Percentiles rank a stretch among this genome's conserved stretches.
Conservation (phyloP, 192 early-diverging fungal genomes). For the Podila clonocystis region DNA sequence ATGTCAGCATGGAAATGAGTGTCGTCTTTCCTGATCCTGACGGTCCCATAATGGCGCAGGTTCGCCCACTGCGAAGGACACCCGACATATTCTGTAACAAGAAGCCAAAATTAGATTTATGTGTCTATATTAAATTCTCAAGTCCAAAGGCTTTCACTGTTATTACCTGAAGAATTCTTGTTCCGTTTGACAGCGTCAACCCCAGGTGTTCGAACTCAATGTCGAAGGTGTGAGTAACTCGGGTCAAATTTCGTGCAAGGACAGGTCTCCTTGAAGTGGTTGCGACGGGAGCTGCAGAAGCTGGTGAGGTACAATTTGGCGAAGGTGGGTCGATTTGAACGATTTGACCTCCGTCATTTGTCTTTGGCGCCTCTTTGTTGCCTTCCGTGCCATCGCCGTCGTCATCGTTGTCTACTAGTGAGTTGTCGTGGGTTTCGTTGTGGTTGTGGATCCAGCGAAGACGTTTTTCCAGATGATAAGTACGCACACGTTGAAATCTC, state of each 20-base stretch:
- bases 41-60: slow-evolving; percentile 71
- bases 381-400: slow-evolving; percentile 3
- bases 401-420: slow-evolving; percentile 1
- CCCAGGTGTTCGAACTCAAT: slow-evolving; percentile 60
- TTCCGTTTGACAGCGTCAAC: slow-evolving; percentile 45
- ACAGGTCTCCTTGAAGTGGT: too few species aligned
- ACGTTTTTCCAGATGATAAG: slow-evolving; percentile 46
- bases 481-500: slow-evolving; percentile 10
- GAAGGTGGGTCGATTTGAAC: too few species aligned
- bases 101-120: too few species aligned
- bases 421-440: slow-evolving; percentile 27
- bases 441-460: slow-evolving; percentile 46
- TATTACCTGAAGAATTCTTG: slow-evolving; percentile 62
- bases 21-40: slow-evolving; percentile 72
- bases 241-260: neutral
- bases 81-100: slow-evolving; percentile 62
- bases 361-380: slow-evolving; percentile 3
- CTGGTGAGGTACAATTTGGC: too few species aligned
- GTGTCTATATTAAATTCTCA: too few species aligned
- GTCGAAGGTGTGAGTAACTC: slow-evolving; percentile 58
- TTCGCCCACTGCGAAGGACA: slow-evolving; percentile 56
- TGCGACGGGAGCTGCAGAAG: too few species aligned
- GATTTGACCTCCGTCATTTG: too few species aligned
- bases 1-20: slow-evolving; percentile 70
- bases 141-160: too few species aligned